These are phyloP conservation scores for Polysphondylium violaceum DNA, from an alignment of 78 protist species.

Conservation along the genomic window DNA sequence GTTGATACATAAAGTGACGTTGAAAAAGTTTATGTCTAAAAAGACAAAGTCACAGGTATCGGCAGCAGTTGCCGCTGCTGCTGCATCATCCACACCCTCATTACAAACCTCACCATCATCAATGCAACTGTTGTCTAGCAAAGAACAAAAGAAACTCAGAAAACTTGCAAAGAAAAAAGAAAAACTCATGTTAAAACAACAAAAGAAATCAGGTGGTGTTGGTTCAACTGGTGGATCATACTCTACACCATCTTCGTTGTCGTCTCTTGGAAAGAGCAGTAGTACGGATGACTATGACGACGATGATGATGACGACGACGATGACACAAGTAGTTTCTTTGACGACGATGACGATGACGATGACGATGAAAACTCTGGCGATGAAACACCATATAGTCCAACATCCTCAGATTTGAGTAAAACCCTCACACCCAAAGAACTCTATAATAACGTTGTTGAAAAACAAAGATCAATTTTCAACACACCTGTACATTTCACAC, in stretches of 20 bases:
- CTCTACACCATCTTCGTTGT: background rate
- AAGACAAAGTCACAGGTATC: background rate
- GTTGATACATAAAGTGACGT: slow-evolving; percentile 55
- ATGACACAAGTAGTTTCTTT: too few species aligned
- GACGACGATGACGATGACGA: slow-evolving; percentile 30
- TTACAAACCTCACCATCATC: too few species aligned
- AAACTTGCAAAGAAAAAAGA: slow-evolving; percentile 26
- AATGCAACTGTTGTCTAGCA: background rate
- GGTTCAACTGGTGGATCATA: background rate
- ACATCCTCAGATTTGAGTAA: too few species aligned
- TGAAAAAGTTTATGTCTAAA: slow-evolving; percentile 38
- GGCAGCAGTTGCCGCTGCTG: background rate
- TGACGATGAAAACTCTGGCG: slow-evolving; percentile 6
- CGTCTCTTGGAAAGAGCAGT: background rate
- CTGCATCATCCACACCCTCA: too few species aligned
- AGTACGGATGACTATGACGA: slow-evolving; percentile 13
- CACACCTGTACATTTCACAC: slow-evolving; percentile 16
- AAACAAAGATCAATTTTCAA: background rate
- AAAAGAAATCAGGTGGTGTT: background rate
- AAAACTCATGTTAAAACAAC: slow-evolving; percentile 46
- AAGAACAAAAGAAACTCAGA: slow-evolving; percentile 8
- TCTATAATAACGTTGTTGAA: slow-evolving; percentile 10
- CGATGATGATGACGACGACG: slow-evolving; percentile 36
- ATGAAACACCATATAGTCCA: background rate
- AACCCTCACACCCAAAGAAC: slow-evolving; percentile 31